Evolutionary conservation across 73 alveolate species (phyloP), one percentile per base, ranked within the genome.

Genomic region (Stentor roeselii): DNA sequence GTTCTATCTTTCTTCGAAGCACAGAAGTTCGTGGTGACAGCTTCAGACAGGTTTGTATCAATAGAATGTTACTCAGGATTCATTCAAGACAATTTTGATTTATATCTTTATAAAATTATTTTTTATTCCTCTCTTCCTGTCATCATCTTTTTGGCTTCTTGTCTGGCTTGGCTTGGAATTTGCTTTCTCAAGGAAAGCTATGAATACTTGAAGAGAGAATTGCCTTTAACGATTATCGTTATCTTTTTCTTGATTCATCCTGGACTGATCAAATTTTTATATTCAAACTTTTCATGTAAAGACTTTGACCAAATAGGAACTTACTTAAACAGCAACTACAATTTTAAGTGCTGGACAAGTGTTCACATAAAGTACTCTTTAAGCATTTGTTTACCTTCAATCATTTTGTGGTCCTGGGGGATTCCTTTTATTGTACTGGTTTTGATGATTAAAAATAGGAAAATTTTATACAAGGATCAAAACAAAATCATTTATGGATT

Each of bases 211-310:
- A 84, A 60, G 31, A 80, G 84, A 21, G 76, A 86, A 1, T 78
- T 91, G 60, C 75, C 85, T 3, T 83, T 93, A 0, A 41, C 96
- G 34, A 41, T 75, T 35, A 86, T 91, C 39, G 77, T 91, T 39
- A 41, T 91, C 31, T 59, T 91, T 67, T 88, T 91, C 89, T 30
- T 91, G 83, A 77, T 84, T 15, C 92, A 86, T 80, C 96, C 96
- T 30, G 84, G 78, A 3, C 78, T 91, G 3, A 88, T 92, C 3
- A 75, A 88, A 87, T 76, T 36, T 41, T 61, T 85, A 87, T 83
- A 88, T n/a, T 87, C 84, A 39, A 59, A 61, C 75, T 87, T 88
- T 59, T 87, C 90, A 76, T 91, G 96, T 78, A 78, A 84, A 39
- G 6, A 60, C n/a, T 84, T 89, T 60, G 96, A 88, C 78, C 27